These are phyloP conservation scores for Magnaporthiopsis rhizophila DNA, from an alignment of 2,329 filamentous ascomycete genomes.

Conservation along the genomic window DNA sequence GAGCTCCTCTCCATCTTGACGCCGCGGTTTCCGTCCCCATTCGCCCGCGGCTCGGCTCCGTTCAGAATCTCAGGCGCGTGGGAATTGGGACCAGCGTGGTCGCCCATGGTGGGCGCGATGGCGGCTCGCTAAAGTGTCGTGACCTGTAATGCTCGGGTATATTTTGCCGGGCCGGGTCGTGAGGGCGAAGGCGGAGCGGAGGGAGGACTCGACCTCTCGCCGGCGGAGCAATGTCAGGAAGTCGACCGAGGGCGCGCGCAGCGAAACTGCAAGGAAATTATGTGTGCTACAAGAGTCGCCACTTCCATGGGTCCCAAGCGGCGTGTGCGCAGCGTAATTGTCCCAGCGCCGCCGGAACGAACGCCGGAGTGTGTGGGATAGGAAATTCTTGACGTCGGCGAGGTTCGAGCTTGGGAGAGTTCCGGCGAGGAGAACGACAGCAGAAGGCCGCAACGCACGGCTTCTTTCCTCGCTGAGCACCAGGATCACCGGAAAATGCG, in stretches of 20 bases:
- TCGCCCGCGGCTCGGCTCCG: slow-evolving; percentile 28
- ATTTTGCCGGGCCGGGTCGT: not conserved
- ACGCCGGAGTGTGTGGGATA: not conserved
- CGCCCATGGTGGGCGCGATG: slow-evolving; percentile 9
- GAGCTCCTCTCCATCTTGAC: slow-evolving; percentile 29
- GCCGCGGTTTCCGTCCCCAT: slow-evolving; percentile 20
- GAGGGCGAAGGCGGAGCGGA: not conserved
- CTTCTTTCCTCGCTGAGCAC: not conserved
- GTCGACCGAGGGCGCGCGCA: no score
- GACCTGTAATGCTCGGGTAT: not conserved
- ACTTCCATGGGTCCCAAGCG: not conserved
- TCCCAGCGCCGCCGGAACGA: not conserved
- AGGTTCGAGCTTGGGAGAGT: not conserved
- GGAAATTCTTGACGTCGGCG: not conserved
- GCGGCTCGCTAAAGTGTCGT: not conserved
- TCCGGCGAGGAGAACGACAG: not conserved
- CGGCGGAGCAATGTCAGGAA: not conserved
- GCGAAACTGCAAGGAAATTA: not conserved
- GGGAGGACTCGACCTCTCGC: not conserved
- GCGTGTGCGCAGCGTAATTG: not conserved
- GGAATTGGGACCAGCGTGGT: slow-evolving; percentile 18
- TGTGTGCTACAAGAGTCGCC: not conserved
- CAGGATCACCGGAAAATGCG: slow-evolving; percentile 1
- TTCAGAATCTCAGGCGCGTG: slow-evolving; percentile 22
- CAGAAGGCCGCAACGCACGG: not conserved